Base-by-base conservation (phyloP, 208 protist genomes). In the Trypanosomatidae sp. region DNA sequence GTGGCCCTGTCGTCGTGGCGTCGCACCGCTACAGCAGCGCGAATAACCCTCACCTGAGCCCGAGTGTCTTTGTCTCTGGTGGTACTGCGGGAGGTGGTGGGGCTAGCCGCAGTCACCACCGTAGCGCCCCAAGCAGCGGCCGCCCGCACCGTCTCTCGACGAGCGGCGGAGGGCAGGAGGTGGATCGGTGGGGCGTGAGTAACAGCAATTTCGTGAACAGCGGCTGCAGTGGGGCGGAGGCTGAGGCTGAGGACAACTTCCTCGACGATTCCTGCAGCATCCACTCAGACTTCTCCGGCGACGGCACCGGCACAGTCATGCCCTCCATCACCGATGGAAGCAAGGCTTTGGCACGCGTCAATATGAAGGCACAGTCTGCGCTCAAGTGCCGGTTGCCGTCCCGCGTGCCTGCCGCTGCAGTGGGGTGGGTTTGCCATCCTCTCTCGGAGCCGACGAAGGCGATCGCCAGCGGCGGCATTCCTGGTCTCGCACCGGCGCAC, bases 361-460 rank as follows among this genome's bases (percentile, higher is more conserved):
- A 52, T 50, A 66, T 78, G 49, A 73, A 64, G 62, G 56, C 77
- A 47, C 71, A 67, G 55, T 79, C 81, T 4, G 71, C 81, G 65
- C 74, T 73, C 12, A 79, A 82, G 64, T 84, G 68, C 43, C 82
- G 79, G 46, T 50, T 91, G 36, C 80, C 83, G 3, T 56, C 83
- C 15, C 78, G 81, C 30, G 80, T 91, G 46, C 85, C 82, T 36
- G 78, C 84, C 13, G 84, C 83, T 5, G 77, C 77, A 60, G 89
- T 80, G 30, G 76, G 74, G 44, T 91, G 82, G 84, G 68, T 87
- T 8, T 46, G 62, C 41, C 46, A 69, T 39, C 66, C 62, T 25
- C 41, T 68, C 10, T 58, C 67, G 41, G 58, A 62, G 39, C n/a
- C 43, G 46, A 13, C 43, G 41, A 50, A 22, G 5, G 46, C 39